Evolutionary conservation across 192 early-diverging fungal species (phyloP), one percentile per base, ranked within the genome.

Genomic region (Pilobolus umbonatus): DNA sequence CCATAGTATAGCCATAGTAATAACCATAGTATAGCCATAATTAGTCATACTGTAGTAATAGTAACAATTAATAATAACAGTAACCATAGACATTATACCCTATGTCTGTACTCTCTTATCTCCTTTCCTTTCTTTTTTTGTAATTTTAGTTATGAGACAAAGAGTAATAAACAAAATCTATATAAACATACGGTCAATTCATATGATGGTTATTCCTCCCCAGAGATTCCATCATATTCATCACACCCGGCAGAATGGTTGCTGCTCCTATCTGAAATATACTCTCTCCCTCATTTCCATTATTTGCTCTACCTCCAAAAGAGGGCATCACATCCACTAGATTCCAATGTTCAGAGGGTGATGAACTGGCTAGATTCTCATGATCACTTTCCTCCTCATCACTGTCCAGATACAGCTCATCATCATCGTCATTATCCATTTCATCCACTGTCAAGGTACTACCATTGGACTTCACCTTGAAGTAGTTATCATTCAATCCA

Each of bases 271-370:
- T 29, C 14, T 68, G 60, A 32, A 68, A 68, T 0, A 64, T 34
- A 21, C 55, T 51, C 14, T 68, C 67, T 5, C 55, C 55, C 7
- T 48, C 50, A 14, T 50, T 28, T 21, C 45, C 39, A 6, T 57
- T 28, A 26, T 45, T 28, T n/a, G n/a, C n/a, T n/a, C n/a, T n/a
- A 6, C 47, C 35, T 1, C 43, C 61, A 51, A 42, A 62, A 2
- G 60, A 55, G n/a, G 67, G 60, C 47, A 62, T 49, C 21, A 68
- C 60, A 57, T 69, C 67, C 15, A 69, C 67, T 12, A 69, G 22
- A 53, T 63, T 69, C 67, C 67, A 69, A 26, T 63, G 58, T 39
- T 69, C 67, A 10, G 40, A 43, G n/a, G n/a, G 24, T 26, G 11
- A 56, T 32, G 40, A 2, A 9, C 21, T 9, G 0, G 32, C 25